These are phyloP conservation scores for Dryas integrifolia DNA, from an alignment of 331 rosid genomes.

Conservation along the genomic window DNA sequence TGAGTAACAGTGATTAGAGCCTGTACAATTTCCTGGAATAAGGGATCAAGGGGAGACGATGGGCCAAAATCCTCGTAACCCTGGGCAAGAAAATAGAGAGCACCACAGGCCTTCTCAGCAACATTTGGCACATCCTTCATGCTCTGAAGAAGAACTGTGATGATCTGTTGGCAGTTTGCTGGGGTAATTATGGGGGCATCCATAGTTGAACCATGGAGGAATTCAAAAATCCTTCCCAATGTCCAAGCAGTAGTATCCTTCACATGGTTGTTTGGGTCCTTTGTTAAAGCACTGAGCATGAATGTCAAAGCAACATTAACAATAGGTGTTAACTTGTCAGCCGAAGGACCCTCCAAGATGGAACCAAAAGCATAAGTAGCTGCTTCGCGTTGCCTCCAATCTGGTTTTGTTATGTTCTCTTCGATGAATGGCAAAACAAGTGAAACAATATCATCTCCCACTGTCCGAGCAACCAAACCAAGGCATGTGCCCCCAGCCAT, in stretches of 20 bases:
- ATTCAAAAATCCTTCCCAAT: conserved; percentile 85
- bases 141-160: conserved; percentile 81
- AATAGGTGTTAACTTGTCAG: conserved; percentile 59
- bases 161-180: conserved; percentile 69
- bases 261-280: conserved; percentile 78
- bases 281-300: conserved; percentile 70
- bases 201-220: conserved; percentile 65
- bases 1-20: conserved; percentile 71
- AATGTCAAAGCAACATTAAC: conserved; percentile 66
- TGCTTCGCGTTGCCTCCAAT: conserved; percentile 92
- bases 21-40: conserved; percentile 72
- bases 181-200: conserved; percentile 72
- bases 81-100: conserved; percentile 80
- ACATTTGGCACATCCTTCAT: conserved; percentile 90
- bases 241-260: conserved; percentile 97
- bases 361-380: conserved; percentile 93
- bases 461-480: conserved; percentile 82
- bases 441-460: conserved; percentile 77
- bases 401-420: conserved; percentile 77
- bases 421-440: conserved; percentile 83
- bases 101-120: conserved; percentile 92
- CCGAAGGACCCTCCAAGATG: conserved; percentile 85
- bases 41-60: conserved; percentile 65
- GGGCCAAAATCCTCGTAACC: conserved; percentile 74
- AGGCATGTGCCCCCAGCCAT: conserved; percentile 96